Conservation (phyloP, 2,329 filamentous ascomycete species). For the Hyphodiscus sp. region DNA sequence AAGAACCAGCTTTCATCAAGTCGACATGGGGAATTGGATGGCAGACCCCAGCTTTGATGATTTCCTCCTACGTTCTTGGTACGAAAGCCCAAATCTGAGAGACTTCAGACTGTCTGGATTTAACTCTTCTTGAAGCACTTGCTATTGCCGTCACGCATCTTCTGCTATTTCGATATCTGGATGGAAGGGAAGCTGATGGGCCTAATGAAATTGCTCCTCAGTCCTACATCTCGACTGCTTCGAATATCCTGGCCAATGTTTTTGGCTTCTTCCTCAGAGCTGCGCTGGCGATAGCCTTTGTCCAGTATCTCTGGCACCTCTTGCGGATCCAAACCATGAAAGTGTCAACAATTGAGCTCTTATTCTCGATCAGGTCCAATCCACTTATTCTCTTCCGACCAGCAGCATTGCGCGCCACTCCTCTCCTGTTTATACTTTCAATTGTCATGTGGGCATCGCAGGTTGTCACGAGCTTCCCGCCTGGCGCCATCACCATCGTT, state of each 20-base stretch:
- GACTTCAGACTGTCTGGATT: background rate
- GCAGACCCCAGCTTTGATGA: constrained; percentile 19
- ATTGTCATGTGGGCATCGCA: constrained; percentile 13
- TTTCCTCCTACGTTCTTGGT: constrained; percentile 15
- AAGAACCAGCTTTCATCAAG: constrained; percentile 11
- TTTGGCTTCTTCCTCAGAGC: constrained; percentile 16
- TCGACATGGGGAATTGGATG: constrained; percentile 21
- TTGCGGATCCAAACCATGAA: constrained; percentile 17
- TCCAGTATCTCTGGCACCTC: constrained; percentile 20
- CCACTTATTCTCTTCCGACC: constrained; percentile 9
- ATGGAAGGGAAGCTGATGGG: constrained; percentile 19
- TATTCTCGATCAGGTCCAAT: constrained; percentile 18
- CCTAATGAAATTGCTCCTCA: constrained; percentile 15
- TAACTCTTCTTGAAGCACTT: constrained; percentile 5
- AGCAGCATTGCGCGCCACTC: constrained; percentile 12
- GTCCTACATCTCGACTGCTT: constrained; percentile 17
- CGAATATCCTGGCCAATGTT: constrained; percentile 19
- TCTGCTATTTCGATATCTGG: constrained; percentile 16
- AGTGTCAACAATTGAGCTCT: constrained; percentile 20
- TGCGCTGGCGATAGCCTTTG: constrained; percentile 13
- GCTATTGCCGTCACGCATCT: constrained; percentile 15
- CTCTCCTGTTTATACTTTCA: constrained; percentile 13
- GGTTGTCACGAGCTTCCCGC: constrained; percentile 17
- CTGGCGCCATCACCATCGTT: constrained; percentile 19
- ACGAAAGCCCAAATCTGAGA: background rate